These are phyloP conservation scores for Haplosporangium sp. DNA, from an alignment of 371 early-diverging fungal species.

Conservation along the genomic window DNA sequence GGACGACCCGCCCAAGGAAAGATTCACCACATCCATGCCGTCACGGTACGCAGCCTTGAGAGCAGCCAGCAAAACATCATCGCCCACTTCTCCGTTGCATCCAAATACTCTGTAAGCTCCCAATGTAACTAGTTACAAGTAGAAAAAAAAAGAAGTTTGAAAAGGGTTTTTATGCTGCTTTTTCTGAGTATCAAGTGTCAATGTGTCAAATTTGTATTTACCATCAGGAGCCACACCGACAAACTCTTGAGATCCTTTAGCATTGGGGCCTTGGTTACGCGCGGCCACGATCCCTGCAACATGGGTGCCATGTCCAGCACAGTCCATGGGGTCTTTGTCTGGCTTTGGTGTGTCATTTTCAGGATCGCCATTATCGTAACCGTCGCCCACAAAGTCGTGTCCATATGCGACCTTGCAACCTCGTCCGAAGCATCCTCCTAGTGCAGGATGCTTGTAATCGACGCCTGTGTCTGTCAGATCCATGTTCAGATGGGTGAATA, in stretches of 20 bases:
- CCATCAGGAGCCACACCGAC: conserved; percentile 57
- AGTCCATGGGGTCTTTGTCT: conserved; percentile 67
- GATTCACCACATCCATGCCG: conserved; percentile 72
- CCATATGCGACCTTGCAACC: conserved; percentile 64
- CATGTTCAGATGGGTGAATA: too few relatives aligned
- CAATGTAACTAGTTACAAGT: conserved; percentile 57
- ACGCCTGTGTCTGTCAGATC: conserved; percentile 59
- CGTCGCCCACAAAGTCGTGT: conserved; percentile 69
- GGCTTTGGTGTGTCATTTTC: conserved; percentile 38
- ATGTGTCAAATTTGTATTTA: conserved; percentile 8
- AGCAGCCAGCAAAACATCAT: conserved; percentile 78
- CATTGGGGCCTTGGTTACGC: conserved; percentile 10
- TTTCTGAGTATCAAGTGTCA: too few relatives aligned
- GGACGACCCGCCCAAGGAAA: conserved; percentile 71
- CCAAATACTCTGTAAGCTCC: conserved; percentile 83
- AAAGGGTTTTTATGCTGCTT: too few relatives aligned
- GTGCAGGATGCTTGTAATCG: conserved; percentile 76
- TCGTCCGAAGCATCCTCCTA: conserved; percentile 67
- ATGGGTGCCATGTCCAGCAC: conserved; percentile 76
- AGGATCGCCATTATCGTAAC: conserved; percentile 45
- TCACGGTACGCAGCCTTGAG: conserved; percentile 77
- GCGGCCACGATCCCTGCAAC: conserved; percentile 62
- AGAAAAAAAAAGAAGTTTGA: neutral
- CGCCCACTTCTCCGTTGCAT: conserved; percentile 76
- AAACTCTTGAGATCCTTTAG: conserved; percentile 22